Base-by-base conservation (phyloP, 805 yeast species). In the Lipomyces sp. region DNA sequence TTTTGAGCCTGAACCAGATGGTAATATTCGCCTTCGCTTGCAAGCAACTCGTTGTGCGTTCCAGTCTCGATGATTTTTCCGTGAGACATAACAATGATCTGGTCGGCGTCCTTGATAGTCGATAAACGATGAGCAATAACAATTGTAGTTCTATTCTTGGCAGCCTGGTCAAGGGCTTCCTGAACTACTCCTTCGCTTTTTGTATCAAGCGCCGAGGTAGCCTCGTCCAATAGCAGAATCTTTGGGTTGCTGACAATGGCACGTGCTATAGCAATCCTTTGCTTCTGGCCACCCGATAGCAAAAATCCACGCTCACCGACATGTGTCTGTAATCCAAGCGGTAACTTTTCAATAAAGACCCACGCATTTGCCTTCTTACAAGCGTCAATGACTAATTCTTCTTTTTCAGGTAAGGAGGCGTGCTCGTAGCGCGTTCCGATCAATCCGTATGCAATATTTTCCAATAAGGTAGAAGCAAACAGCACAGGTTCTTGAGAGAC, bases 401-500 rank as follows among this genome's bases (percentile, higher is more conserved):
- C 59, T 61, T 72, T 64, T 59, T 65, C 63, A 58, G 71, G 68
- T 22, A 73, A 65, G 43, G 69, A 40, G 46, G 72, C 71, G 57
- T 64, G 41, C 36, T 63, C 67, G 39, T 43, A 49, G n/a, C 31
- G 45, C 3, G 64, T 55, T 10, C 67, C 68, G 51, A 70, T 51
- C 39, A 87, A 69, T 21, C 95, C 96, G 68, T 84, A 86, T 50
- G 87, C 74, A 36, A 88, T 79, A 62, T 88, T 88, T 61, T 88
- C 95, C 64, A 80, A 68, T 33, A 88, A 84, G 0, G 91, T 75
- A 51, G 86, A 91, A 64, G 88, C 86, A 71, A 87, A 88, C 41
- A 88, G 70, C 10, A 55, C 53, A 13, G 65, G 64, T 46, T 82
- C 85, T 62, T 82, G 86, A 54, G 77, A 81, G 10, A 81, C 86